Percentiles rank a stretch among this genome's conserved stretches.
These are phyloP conservation scores for Dendrostoma leiphaemia DNA, from an alignment of 2,329 filamentous ascomycete species.

Conservation along the genomic window DNA sequence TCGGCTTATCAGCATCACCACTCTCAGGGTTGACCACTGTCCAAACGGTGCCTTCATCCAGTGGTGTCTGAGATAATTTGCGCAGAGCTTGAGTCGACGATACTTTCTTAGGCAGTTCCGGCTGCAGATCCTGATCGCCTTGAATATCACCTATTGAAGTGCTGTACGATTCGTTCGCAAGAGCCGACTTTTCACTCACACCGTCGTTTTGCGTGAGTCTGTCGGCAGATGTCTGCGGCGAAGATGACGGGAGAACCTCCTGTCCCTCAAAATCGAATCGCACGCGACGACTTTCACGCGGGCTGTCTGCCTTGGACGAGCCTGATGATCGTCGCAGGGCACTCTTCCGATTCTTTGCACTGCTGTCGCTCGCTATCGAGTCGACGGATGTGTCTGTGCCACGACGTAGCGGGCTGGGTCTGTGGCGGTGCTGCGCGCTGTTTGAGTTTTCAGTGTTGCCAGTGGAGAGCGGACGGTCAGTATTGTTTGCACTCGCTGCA, in stretches of 20 bases:
- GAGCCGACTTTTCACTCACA: conserved; percentile 12
- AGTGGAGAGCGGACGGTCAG: neutral
- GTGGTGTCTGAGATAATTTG: conserved; percentile 32
- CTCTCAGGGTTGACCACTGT: conserved; percentile 28
- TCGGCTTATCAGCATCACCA: neutral
- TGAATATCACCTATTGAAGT: conserved; percentile 28
- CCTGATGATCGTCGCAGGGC: conserved; percentile 57
- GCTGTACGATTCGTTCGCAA: conserved; percentile 22
- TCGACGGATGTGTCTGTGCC: conserved; percentile 48
- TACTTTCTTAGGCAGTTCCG: conserved; percentile 31
- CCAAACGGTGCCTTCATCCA: conserved; percentile 34
- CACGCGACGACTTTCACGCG: conserved; percentile 50
- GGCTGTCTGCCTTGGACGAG: conserved; percentile 37
- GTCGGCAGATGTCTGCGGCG: conserved; percentile 40
- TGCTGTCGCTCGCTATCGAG: conserved; percentile 52
- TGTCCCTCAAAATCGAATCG: conserved; percentile 60
- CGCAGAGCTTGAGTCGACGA: conserved; percentile 37
- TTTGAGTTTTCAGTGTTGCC: conserved; percentile 4
- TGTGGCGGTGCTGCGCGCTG: conserved; percentile 6
- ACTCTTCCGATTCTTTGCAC: conserved; percentile 42
- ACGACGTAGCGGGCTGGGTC: conserved; percentile 33
- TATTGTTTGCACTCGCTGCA: conserved; percentile 14
- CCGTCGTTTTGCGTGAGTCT: conserved; percentile 19
- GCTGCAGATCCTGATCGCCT: conserved; percentile 31
- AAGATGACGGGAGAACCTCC: conserved; percentile 59